Percentiles rank a stretch among this genome's conserved stretches.
phyloP scores from a whole-genome alignment of 768 basidiomycete genomes.

The Macrolepiota fuliginosa region DNA sequence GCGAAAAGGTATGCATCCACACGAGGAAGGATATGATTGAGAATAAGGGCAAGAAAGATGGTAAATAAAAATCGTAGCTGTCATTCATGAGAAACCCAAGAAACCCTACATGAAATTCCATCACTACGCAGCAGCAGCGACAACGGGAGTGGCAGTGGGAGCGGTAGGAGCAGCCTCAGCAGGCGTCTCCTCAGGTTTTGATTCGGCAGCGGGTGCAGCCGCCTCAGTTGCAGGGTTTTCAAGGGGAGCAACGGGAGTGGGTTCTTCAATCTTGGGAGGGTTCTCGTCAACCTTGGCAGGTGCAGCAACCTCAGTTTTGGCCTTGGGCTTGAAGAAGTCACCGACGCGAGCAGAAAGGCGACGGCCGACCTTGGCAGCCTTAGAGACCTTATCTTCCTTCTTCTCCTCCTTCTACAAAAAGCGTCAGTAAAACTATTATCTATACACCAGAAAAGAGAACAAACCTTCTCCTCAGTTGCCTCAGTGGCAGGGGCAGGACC shows the following conservation, averaged over 20 bases:
- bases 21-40: slow-evolving; percentile 34
- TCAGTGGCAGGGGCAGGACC: slow-evolving; percentile 48
- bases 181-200: slow-evolving; percentile 40
- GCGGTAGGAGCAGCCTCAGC: slow-evolving; percentile 36
- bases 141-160: slow-evolving; percentile 60
- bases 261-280: slow-evolving; percentile 87
- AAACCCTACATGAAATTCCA: slow-evolving; percentile 15
- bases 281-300: slow-evolving; percentile 87
- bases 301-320: slow-evolving; percentile 58
- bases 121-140: slow-evolving; percentile 77
- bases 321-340: slow-evolving; percentile 79
- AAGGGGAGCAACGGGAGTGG: slow-evolving; percentile 76
- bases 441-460: slow-evolving; percentile 1
- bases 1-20: slow-evolving; percentile 31
- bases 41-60: slow-evolving; percentile 30
- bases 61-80: slow-evolving; percentile 38
- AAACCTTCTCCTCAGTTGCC: slow-evolving; percentile 63
- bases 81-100: slow-evolving; percentile 33
- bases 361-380: slow-evolving; percentile 67
- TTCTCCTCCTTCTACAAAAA: slow-evolving; percentile 35
- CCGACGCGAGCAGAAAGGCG: slow-evolving; percentile 82
- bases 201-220: slow-evolving; percentile 33
- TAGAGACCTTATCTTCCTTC: slow-evolving; percentile 45
- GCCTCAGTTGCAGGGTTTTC: slow-evolving; percentile 69
- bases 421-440: neutral